These are phyloP conservation scores for Fusarium equiseti DNA, from an alignment of 2,329 filamentous ascomycete species.

Conservation along the genomic window DNA sequence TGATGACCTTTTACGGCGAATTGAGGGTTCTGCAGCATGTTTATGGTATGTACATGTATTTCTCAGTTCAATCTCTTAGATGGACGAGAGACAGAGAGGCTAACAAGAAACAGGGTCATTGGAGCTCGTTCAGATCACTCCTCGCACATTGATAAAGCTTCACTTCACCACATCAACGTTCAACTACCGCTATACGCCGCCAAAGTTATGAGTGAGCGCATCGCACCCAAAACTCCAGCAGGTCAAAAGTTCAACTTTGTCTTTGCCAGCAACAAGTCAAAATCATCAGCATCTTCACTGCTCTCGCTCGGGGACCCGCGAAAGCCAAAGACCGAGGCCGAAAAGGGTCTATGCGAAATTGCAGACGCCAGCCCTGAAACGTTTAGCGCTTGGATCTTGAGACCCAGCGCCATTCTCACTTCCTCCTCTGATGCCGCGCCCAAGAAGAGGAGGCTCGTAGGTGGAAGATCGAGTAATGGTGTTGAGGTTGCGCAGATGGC, in stretches of 20 bases:
- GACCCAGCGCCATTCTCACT: constrained; percentile 52
- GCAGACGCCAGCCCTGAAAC: constrained; percentile 49
- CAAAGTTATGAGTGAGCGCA: constrained; percentile 58
- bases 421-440: constrained; percentile 43
- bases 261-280: constrained; percentile 57
- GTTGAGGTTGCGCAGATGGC: constrained; percentile 55
- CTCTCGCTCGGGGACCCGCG: constrained; percentile 54
- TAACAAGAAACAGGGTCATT: constrained; percentile 53
- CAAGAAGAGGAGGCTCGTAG: constrained; percentile 47
- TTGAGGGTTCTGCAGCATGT: constrained; percentile 68
- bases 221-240: constrained; percentile 48
- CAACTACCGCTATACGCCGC: constrained; percentile 72
- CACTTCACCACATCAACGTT: constrained; percentile 64
- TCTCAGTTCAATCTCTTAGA: background rate
- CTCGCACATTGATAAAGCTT: constrained; percentile 58
- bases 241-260: constrained; percentile 57
- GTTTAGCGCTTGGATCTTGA: constrained; percentile 54
- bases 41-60: constrained; percentile 70
- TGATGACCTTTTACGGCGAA: constrained; percentile 49
- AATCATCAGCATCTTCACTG: constrained; percentile 52
- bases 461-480: constrained; percentile 47
- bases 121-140: constrained; percentile 60
- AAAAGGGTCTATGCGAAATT: constrained; percentile 55
- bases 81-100: background rate
- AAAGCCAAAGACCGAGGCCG: constrained; percentile 55